Evolutionary conservation across 2,329 filamentous ascomycete genomes (phyloP).

Genomic region (Dactylellina drechsleri): DNA sequence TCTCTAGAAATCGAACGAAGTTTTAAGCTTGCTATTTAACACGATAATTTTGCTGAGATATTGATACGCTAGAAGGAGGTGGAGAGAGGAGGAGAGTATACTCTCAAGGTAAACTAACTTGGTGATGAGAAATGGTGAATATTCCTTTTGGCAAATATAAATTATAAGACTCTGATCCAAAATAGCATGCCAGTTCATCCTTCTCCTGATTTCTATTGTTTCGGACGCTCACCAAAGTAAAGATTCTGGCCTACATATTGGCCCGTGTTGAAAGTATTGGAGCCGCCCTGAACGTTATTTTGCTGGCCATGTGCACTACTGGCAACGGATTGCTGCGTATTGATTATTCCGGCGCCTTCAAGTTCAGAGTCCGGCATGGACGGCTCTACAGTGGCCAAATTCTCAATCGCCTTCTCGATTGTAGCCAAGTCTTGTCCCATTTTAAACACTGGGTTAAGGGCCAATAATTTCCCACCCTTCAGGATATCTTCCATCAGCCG

Average conservation of each 20-base stretch:
- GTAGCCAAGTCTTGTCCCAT: neutral
- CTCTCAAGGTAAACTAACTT: too few relatives aligned
- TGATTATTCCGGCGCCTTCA: slow-evolving; percentile 5
- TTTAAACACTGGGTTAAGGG: slow-evolving; percentile 3
- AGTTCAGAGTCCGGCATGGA: slow-evolving; percentile 4
- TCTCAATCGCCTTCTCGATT: slow-evolving; percentile 6
- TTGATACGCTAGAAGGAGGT: too few relatives aligned
- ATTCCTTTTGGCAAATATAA: too few relatives aligned
- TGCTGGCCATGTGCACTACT: slow-evolving; percentile 3
- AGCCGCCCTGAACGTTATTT: neutral
- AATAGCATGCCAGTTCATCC: too few relatives aligned
- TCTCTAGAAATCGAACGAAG: too few relatives aligned
- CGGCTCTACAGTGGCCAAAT: neutral
- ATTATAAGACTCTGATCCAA: too few relatives aligned
- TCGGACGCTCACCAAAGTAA: too few relatives aligned
- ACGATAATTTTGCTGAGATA: too few relatives aligned
- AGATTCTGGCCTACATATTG: neutral
- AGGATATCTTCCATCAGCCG: slow-evolving; percentile 7
- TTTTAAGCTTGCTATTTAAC: too few relatives aligned
- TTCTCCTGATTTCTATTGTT: too few relatives aligned
- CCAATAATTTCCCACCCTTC: neutral
- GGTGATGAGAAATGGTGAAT: too few relatives aligned
- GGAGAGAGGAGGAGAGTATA: too few relatives aligned
- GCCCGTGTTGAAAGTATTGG: slow-evolving; percentile 5
- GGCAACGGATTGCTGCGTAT: neutral